These are phyloP conservation scores for Parmelia sp. DNA, from an alignment of 495 filamentous ascomycete species.

Conservation along the genomic window DNA sequence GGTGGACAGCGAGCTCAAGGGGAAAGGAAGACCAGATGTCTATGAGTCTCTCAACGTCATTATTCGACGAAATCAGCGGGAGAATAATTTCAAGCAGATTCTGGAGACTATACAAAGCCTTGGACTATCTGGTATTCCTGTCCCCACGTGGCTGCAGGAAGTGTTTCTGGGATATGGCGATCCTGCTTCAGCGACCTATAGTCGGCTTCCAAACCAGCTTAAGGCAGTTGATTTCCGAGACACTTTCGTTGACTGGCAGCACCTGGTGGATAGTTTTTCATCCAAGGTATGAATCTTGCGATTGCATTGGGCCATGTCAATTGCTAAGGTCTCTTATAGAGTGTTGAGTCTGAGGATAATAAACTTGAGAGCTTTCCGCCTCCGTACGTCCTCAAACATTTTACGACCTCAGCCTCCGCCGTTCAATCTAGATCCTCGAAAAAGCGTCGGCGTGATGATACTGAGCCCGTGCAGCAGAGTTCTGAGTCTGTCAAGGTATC, in stretches of 20 bases:
- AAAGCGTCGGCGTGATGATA: conserved; percentile 73
- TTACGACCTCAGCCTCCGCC: conserved; percentile 37
- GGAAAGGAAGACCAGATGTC: conserved; percentile 62
- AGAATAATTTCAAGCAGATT: conserved; percentile 97
- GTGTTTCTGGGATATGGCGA: conserved; percentile 96
- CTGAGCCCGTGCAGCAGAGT: conserved; percentile 52
- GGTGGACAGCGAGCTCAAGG: conserved; percentile 59
- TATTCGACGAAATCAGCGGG: conserved; percentile 73
- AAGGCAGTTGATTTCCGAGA: conserved; percentile 81
- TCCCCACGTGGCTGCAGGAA: conserved; percentile 90
- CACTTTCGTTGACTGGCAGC: conserved; percentile 92
- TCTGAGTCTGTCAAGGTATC: conserved; percentile 71
- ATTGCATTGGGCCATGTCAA: neutral
- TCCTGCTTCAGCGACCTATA: conserved; percentile 79
- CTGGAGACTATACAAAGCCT: conserved; percentile 85
- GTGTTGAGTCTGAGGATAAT: conserved; percentile 66
- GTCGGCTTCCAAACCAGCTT: conserved; percentile 70
- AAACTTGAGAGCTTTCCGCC: conserved; percentile 70
- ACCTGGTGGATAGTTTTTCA: conserved; percentile 80
- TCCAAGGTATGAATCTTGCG: conserved; percentile 45
- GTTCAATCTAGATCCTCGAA: conserved; percentile 52
- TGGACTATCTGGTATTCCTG: conserved; percentile 74
- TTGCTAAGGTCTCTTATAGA: conserved; percentile 34
- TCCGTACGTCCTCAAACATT: conserved; percentile 72
- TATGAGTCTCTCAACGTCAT: conserved; percentile 86